phyloP scores from a whole-genome alignment of 257 asterid genomes.

The Voacanga thouarsii region DNA sequence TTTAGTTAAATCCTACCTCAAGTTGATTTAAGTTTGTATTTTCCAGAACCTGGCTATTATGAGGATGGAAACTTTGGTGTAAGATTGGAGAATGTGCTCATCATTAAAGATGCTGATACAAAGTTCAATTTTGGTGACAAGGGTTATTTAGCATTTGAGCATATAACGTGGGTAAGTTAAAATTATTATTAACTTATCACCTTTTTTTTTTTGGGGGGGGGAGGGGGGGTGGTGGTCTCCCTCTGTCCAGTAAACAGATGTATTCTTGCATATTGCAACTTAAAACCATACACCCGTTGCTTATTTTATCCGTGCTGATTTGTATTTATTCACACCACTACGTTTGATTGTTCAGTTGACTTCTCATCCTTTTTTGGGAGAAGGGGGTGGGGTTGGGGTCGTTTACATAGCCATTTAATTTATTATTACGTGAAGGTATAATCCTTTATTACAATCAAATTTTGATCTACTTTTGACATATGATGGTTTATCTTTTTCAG shows the following conservation, averaged over 20 bases:
- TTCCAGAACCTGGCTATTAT: constrained; percentile 93
- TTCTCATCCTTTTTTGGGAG: too few relatives aligned
- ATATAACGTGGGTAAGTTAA: constrained; percentile 81
- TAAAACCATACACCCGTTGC: background rate
- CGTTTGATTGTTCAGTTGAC: too few relatives aligned
- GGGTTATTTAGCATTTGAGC: constrained; percentile 82
- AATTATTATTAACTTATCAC: background rate
- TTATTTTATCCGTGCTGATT: too few relatives aligned
- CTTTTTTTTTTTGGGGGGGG: too few relatives aligned
- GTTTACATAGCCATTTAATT: background rate
- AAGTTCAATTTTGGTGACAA: constrained; percentile 81
- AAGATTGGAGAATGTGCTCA: constrained; percentile 91
- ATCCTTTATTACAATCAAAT: background rate
- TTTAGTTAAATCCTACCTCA: background rate
- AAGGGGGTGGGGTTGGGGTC: too few relatives aligned
- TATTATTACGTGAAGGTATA: background rate
- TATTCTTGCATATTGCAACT: background rate
- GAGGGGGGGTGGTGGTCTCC: too few relatives aligned
- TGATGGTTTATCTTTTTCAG: constrained; percentile 32
- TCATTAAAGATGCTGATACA: constrained; percentile 78
- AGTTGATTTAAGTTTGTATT: constrained; percentile 16
- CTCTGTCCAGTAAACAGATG: background rate
- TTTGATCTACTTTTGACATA: background rate
- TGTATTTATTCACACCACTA: too few relatives aligned
- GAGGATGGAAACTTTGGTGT: constrained; percentile 96